Evolutionary conservation across 805 yeast species (phyloP), one percentile per base, ranked within the genome.

Genomic region (Starmera quercuum): DNA sequence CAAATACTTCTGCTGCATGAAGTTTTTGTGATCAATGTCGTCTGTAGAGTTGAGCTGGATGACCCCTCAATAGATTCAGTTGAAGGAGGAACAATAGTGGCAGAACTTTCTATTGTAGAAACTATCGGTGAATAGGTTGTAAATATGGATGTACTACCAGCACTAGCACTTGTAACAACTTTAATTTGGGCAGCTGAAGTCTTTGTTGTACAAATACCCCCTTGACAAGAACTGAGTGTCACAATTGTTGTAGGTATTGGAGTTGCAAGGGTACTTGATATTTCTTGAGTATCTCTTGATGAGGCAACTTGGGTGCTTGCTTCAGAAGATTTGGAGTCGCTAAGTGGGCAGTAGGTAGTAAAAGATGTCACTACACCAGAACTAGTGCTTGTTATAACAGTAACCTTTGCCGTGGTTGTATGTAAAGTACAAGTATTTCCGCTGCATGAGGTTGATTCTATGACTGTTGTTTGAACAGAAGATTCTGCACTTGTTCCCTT

Each of bases 101-200:
- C 23, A 14, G 14, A 17, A 18, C 27, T 26, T 18, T 17, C 30
- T 20, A 31, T n/a, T 17, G 38, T 26, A 23, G 12, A 42, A 26
- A 54, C 46, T 23, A 53, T 37, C 25, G 69, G 68, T 40, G 67
- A 62, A 51, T 60, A 62, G 6, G 68, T 63, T 12, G 68, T 61
- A 54, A 58, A 70, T 14, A 49, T 48, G 11, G 68, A 68, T 29
- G 33, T 53, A 4, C 39, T 33, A 7, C 64, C 56, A 24, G 34
- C 37, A 13, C 33, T 29, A 6, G 55, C 45, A 3, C 52, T 44
- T 8, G 61, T 54, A 9, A 53, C 47, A 30, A 63, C 53, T 20
- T 62, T 53, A 12, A 54, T 34, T 5, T 37, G 29, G 14, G 57
- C 52, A 17, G 49, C 41, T 7, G 56, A 30, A 28, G 39, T 38